Evolutionary conservation across 441 rosid genomes (phyloP).

Genomic region (Bruguiera hainesii): DNA sequence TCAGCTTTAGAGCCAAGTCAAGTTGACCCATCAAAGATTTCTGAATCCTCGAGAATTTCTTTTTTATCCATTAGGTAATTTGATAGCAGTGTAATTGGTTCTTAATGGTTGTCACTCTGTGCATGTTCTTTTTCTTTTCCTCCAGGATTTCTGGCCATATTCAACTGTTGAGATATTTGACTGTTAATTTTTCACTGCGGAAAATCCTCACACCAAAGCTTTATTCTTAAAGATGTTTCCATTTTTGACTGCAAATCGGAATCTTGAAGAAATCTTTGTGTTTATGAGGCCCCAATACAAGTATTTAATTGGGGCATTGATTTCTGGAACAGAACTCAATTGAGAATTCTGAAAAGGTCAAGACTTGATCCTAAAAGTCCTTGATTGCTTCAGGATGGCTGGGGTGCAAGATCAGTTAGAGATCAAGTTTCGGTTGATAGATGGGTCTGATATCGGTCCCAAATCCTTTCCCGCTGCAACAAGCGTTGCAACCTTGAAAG

Average conservation of each 20-base stretch:
- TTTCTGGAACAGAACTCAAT: conserved; percentile 19
- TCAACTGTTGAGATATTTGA: background rate
- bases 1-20: conserved; percentile 48
- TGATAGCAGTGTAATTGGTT: conserved; percentile 10
- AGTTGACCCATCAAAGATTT: conserved; percentile 32
- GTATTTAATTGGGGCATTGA: conserved; percentile 22
- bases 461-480: conserved; percentile 78
- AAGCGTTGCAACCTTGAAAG: conserved; percentile 84
- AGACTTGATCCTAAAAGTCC: conserved; percentile 22
- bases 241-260: conserved; percentile 9
- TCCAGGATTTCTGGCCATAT: no score
- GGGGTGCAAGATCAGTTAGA: conserved; percentile 77
- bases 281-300: conserved; percentile 13
- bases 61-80: conserved; percentile 13
- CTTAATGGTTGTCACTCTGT: background rate
- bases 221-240: conserved; percentile 7
- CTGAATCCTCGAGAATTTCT: conserved; percentile 16
- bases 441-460: conserved; percentile 97
- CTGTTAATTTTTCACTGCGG: conserved; percentile 9
- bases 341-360: conserved; percentile 18
- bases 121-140: no score
- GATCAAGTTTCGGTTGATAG: conserved; percentile 86
- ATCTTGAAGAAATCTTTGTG: conserved; percentile 23
- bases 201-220: conserved; percentile 13
- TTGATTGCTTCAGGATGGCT: conserved; percentile 45